Evolutionary conservation across 176 grass and related monocot genomes (phyloP).

Genomic region (Avena eriantha): DNA sequence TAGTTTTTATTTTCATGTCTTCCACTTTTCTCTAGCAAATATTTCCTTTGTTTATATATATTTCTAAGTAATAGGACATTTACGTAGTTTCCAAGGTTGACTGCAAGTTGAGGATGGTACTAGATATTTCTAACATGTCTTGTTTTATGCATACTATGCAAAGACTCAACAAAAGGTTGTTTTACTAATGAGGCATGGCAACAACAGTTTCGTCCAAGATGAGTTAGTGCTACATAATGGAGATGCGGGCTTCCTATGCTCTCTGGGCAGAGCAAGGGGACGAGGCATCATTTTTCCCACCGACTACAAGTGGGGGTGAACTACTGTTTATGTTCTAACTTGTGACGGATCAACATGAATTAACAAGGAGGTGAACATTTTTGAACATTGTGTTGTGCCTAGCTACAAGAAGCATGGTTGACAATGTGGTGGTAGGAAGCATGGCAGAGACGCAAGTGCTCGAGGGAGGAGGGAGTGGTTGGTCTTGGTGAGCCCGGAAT

Average conservation of each 20-base stretch:
- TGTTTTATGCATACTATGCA: background rate
- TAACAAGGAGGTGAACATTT: no score
- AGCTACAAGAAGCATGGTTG: background rate
- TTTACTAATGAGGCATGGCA: background rate
- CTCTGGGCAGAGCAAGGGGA: background rate
- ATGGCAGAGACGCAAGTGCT: background rate
- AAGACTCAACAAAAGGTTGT: background rate
- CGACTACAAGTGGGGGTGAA: no score
- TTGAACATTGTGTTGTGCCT: background rate
- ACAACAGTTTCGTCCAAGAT: background rate
- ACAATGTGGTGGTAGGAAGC: background rate
- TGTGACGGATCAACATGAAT: background rate
- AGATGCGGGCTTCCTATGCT: no score
- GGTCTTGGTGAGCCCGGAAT: background rate
- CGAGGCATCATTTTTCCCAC: background rate
- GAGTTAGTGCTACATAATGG: background rate
- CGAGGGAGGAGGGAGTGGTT: background rate
- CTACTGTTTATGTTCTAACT: no score
- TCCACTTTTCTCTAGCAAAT: no score
- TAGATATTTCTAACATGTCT: background rate
- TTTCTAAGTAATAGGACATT: no score
- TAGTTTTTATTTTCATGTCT: background rate
- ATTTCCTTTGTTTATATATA: no score
- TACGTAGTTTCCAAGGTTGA: no score
- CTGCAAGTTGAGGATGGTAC: background rate